These are phyloP conservation scores for Phytophthora agathidicida DNA, from an alignment of 352 stramenopile genomes.

Conservation along the genomic window DNA sequence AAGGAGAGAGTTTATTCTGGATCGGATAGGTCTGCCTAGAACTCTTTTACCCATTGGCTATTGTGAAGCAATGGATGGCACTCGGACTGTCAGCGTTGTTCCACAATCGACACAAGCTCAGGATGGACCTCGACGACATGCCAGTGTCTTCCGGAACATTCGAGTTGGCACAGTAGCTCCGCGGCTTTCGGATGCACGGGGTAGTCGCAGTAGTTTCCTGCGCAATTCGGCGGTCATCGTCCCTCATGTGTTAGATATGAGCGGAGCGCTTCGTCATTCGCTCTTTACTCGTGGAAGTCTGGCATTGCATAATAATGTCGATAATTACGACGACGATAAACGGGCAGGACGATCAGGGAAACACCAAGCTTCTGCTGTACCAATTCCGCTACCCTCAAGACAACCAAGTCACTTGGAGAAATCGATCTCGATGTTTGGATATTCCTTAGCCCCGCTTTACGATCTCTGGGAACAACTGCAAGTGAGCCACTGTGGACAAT, in stretches of 20 bases:
- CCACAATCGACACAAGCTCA: background rate
- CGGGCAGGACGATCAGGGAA: background rate
- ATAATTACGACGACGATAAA: background rate
- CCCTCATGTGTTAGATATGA: background rate
- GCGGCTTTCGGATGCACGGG: background rate
- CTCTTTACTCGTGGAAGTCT: background rate
- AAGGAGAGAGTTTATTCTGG: too few species aligned
- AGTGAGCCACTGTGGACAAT: slow-evolving; percentile 43
- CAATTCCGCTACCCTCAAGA: background rate
- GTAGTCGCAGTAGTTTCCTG: background rate
- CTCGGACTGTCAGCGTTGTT: slow-evolving; percentile 1
- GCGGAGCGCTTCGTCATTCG: background rate
- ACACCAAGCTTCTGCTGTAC: background rate
- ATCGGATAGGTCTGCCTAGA: too few species aligned
- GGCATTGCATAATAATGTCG: background rate
- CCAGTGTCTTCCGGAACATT: slow-evolving; percentile 8
- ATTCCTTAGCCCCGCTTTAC: slow-evolving; percentile 22
- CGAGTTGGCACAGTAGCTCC: background rate
- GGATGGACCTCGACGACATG: background rate
- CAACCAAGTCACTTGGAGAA: slow-evolving; percentile 1
- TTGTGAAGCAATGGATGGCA: background rate
- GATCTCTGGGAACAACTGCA: slow-evolving; percentile 36
- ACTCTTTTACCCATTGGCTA: too few species aligned
- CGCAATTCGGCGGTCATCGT: background rate
- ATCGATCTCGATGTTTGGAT: slow-evolving; percentile 18